Percentiles rank a stretch among this genome's conserved stretches.
Evolutionary conservation across 225 moss, liverwort and hornwort genomes (phyloP).

Genomic region (Marchantia polymorpha): DNA sequence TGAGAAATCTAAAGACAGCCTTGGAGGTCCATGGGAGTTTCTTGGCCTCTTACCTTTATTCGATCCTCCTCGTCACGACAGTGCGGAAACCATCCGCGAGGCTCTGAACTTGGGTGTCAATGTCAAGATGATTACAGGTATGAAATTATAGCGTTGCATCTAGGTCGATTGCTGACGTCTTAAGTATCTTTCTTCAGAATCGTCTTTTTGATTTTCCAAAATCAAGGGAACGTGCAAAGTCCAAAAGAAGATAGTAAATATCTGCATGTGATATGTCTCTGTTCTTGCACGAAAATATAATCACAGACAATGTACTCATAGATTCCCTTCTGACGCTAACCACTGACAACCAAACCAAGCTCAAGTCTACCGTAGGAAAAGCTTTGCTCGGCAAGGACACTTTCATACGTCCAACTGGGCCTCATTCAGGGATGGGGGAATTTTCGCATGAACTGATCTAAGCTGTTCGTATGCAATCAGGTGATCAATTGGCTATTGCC

Average conservation of each 20-base stretch:
- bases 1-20: slow-evolving; percentile 40
- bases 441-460: not conserved
- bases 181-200: not conserved
- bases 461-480: slow-evolving; percentile 4
- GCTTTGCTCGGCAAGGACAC: too few relatives aligned
- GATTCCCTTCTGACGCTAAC: too few relatives aligned
- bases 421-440: too few relatives aligned
- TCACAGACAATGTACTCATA: too few relatives aligned
- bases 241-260: not conserved
- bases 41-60: slow-evolving; percentile 44
- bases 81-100: slow-evolving; percentile 48
- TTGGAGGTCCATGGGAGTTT: slow-evolving; percentile 47
- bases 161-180: not conserved
- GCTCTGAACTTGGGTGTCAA: slow-evolving; percentile 49
- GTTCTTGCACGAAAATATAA: too few relatives aligned
- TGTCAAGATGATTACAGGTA: slow-evolving; percentile 58
- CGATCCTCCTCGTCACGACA: slow-evolving; percentile 53
- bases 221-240: not conserved
- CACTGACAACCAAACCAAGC: too few relatives aligned
- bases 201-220: not conserved
- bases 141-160: not conserved
- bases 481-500: slow-evolving; percentile 51
- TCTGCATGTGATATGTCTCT: too few relatives aligned
- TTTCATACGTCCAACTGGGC: too few relatives aligned
- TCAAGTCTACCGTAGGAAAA: too few relatives aligned